A percentile compares a stretch with the other conserved stretches of the same genome.
phyloP scores from a whole-genome alignment of 495 filamentous ascomycete genomes.

The Pyronema domesticum region DNA sequence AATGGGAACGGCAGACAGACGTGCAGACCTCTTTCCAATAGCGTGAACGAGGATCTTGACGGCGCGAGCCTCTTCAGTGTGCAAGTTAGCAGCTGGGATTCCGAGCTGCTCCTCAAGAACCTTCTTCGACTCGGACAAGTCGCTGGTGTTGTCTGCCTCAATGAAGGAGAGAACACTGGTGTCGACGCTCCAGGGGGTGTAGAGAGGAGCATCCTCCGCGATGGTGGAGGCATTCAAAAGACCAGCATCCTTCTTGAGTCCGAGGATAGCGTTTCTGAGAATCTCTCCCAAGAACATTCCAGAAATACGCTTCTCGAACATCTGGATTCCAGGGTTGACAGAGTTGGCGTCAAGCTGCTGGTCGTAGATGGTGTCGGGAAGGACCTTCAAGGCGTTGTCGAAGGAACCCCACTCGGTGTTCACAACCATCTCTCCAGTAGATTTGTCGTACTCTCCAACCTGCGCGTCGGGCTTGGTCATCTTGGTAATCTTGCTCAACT shows the following conservation, averaged over 20 bases:
- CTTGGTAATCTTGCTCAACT: slow-evolving; percentile 49
- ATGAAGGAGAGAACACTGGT: slow-evolving; percentile 69
- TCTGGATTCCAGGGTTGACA: slow-evolving; percentile 88
- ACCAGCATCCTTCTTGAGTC: slow-evolving; percentile 27
- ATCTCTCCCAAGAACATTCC: slow-evolving; percentile 99
- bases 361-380: slow-evolving; percentile 79
- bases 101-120: slow-evolving; percentile 58
- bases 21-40: slow-evolving; percentile 71
- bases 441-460: slow-evolving; percentile 52
- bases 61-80: slow-evolving; percentile 59
- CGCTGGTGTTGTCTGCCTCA: slow-evolving; percentile 50
- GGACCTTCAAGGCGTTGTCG: slow-evolving; percentile 73
- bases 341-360: slow-evolving; percentile 54
- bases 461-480: slow-evolving; percentile 27
- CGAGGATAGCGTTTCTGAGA: slow-evolving; percentile 54
- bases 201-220: slow-evolving; percentile 42
- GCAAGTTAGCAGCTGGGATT: slow-evolving; percentile 41
- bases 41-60: slow-evolving; percentile 65
- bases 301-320: slow-evolving; percentile 96
- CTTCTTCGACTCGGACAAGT: slow-evolving; percentile 47
- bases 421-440: slow-evolving; percentile 86
- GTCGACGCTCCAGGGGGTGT: slow-evolving; percentile 74
- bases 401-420: slow-evolving; percentile 99
- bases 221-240: slow-evolving; percentile 15
- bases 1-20: slow-evolving; percentile 74